Base-by-base conservation (phyloP, 345 rosid genomes). In the Aurinia saxatilis region DNA sequence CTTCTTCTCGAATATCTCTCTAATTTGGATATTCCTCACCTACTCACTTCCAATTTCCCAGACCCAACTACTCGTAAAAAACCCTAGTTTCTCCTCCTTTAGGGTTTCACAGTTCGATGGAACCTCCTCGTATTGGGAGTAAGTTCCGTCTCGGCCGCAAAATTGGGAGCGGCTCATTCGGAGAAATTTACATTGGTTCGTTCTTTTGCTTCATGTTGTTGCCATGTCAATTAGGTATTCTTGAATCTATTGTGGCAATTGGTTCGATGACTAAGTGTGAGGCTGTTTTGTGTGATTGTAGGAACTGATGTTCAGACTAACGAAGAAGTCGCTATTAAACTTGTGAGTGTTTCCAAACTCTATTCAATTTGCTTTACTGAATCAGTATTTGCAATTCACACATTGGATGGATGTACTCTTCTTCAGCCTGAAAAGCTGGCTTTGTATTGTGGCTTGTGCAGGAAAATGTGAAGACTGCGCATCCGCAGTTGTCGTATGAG, bases 131-230 rank as follows among this genome's bases (percentile, higher is more conserved):
- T 36, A 77, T 92, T 5, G 98, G 91, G 48, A 83, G 81, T 61
- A 89, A 87, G 81, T 92, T 79, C 71, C 87, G 88, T 0, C 90
- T 92, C n/a, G 96, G 95, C 29, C 87, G 95, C 49, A 92, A 89
- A 85, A 92, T 92, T 80, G 98, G 98, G 1, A 85, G 96, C 67
- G 98, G 98, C 38, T 91, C 98, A 0, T 92, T 92, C 62, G 98
- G 98, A 59, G 96, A 92, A 87, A 92, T 92, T 82, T 82, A 86
- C 72, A 86, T 83, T 31, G 98, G 98, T 89, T 67, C 31, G 85
- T 64, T 52, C 7, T 33, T 19, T 8, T 34, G 7, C 14, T 39
- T 18, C 2, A 1, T 14, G 33, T 41, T 68, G 16, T 37, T 31
- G 39, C 17, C 12, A 12, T 5, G 35, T 71, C 38, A 29, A 15